Base-by-base conservation (phyloP, 1,139 yeast species). In the Suhomyces bokatorum region DNA sequence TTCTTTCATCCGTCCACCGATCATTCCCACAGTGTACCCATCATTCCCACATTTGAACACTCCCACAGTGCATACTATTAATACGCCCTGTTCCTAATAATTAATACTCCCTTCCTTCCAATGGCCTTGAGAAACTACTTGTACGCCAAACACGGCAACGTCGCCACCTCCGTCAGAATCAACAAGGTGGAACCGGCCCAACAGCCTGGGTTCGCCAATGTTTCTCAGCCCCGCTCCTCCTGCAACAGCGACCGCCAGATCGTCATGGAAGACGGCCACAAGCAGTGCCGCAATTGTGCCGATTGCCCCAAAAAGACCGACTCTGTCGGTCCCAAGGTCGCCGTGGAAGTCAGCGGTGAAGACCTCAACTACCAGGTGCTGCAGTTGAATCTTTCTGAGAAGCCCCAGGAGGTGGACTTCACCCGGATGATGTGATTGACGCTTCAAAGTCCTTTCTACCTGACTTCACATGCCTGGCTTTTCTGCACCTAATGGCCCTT, bases 111-210 rank as follows among this genome's bases (percentile, higher is more conserved):
- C 24, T 20, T 26, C n/a, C 4, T 7, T 9, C 29, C 12, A 7
- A 71, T 72, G 77, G 77, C 77, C 4, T 63, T 72, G 42, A 66
- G 76, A 57, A 69, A 72, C 51, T 72, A 72, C 49, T 49, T 72
- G 43, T 72, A 72, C 51, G 76, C 77, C 10, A 72, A 71, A 48
- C 76, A 72, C 51, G 58, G 55, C 42, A 54, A 67, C 52, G 47
- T 48, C 13, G 52, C 42, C 47, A 57, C 51, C 39, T 46, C 39
- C 9, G 54, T 62, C 16, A 57, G 56, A 32, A 63, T 64, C 35
- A 64, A 63, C 48, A 60, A 56, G 49, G 44, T 51, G 11, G 49
- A 49, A n/a, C 33, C 53, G 8, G 14, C 27, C 33, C 27, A 35
- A 13, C 39, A 31, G 11, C 9, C 37, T 16, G 11, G 13, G 14